Conservation (phyloP, 2,329 filamentous ascomycete genomes). For the Passalora sequoiae region DNA sequence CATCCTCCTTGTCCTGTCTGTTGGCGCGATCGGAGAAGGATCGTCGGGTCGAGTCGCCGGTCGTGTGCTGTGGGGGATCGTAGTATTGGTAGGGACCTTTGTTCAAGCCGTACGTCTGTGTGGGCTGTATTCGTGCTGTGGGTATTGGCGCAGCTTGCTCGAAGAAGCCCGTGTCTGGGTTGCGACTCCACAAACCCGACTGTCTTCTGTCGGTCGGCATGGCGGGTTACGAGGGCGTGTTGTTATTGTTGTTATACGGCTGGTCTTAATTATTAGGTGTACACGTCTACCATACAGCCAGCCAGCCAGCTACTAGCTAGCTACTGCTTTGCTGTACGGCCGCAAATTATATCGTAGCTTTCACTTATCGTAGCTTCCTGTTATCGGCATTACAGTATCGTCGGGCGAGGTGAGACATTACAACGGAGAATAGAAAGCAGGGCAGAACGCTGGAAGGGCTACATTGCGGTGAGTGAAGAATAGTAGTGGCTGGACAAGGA, state of each 20-base stretch:
- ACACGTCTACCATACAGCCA: background rate
- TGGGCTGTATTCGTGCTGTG: slow-evolving; percentile 10
- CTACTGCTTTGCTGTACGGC: too few relatives aligned
- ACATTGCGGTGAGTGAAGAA: too few relatives aligned
- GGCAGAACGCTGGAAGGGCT: slow-evolving; percentile 12
- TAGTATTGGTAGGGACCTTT: slow-evolving; percentile 31
- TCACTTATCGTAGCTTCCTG: background rate
- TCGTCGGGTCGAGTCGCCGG: slow-evolving; percentile 15
- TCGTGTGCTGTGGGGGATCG: slow-evolving; percentile 21
- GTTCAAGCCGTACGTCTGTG: slow-evolving; percentile 1
- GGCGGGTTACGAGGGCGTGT: background rate
- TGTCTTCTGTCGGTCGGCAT: slow-evolving; percentile 27
- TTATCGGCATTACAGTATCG: background rate
- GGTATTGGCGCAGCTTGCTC: slow-evolving; percentile 18
- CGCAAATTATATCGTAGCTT: background rate
- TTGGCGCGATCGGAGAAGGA: slow-evolving; percentile 29
- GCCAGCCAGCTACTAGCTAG: background rate
- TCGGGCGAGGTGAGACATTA: slow-evolving; percentile 6
- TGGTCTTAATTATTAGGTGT: background rate
- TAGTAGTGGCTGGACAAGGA: too few relatives aligned
- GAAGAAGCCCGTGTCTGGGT: slow-evolving; percentile 23
- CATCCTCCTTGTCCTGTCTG: slow-evolving; percentile 5
- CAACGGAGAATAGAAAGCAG: slow-evolving; percentile 1
- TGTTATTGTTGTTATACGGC: background rate
- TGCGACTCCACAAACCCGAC: slow-evolving; percentile 29